A percentile compares a stretch with the other conserved stretches of the same genome.
These are phyloP conservation scores for Vachellia collinsii DNA, from an alignment of 306 rosid species.

Conservation along the genomic window DNA sequence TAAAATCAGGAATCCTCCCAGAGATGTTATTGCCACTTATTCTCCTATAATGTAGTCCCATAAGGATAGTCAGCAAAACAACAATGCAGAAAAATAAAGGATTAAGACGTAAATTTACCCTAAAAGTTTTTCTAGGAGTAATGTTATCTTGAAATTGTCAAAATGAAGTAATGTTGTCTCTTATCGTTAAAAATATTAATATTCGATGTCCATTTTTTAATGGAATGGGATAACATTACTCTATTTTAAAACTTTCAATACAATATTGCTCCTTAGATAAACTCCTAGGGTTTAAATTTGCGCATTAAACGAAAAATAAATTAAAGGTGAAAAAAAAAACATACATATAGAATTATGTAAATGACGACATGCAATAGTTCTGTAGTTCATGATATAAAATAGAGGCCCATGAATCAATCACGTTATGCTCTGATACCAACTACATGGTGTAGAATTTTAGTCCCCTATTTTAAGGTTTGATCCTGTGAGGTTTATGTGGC, in stretches of 20 bases:
- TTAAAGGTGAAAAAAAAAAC: not conserved
- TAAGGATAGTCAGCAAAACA: not conserved
- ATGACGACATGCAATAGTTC: not conserved
- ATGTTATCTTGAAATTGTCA: too few relatives aligned
- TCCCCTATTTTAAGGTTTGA: not conserved
- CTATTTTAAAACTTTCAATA: too few relatives aligned
- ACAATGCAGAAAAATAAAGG: not conserved
- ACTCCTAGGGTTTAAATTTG: too few relatives aligned
- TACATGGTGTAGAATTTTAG: not conserved
- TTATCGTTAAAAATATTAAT: too few relatives aligned
- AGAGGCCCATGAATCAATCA: not conserved
- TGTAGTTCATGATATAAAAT: not conserved
- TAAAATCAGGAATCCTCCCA: not conserved
- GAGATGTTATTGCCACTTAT: constrained; percentile 7
- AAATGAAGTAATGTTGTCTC: too few relatives aligned
- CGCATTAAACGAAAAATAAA: too few relatives aligned
- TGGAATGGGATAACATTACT: too few relatives aligned
- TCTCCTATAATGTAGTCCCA: not conserved
- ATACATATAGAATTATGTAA: not conserved
- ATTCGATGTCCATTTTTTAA: too few relatives aligned
- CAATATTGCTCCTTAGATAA: too few relatives aligned
- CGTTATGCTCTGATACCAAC: not conserved
- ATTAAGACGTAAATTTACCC: not conserved
- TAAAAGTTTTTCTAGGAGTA: too few relatives aligned
- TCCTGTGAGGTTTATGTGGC: not conserved